These are phyloP conservation scores for Setomelanomma holmii DNA, from an alignment of 2,329 filamentous ascomycete species.

Conservation along the genomic window DNA sequence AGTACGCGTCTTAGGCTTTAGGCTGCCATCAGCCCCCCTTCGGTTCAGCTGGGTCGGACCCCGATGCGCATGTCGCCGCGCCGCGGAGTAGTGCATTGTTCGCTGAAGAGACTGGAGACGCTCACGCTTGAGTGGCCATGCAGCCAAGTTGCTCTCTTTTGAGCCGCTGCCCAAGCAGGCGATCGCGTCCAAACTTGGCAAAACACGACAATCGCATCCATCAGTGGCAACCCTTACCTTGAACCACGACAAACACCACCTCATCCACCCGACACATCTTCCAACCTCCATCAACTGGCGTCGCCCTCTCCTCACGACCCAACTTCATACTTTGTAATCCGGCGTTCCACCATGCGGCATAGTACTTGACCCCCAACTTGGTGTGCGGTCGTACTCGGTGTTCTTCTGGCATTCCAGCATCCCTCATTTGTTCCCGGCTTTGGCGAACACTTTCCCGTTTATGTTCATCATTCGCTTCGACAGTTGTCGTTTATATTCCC, in stretches of 20 bases:
- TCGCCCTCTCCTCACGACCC: not conserved
- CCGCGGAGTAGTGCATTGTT: conserved; percentile 18
- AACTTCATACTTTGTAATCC: not conserved
- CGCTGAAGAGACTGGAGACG: not conserved
- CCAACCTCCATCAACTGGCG: not conserved
- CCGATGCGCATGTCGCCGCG: conserved; percentile 31
- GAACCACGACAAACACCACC: not conserved
- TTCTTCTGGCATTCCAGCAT: not conserved
- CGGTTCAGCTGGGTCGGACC: not conserved
- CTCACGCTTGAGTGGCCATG: not conserved
- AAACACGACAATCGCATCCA: too few relatives aligned
- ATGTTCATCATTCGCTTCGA: conserved; percentile 1
- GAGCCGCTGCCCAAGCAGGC: too few relatives aligned
- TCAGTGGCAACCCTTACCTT: too few relatives aligned
- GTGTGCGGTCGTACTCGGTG: conserved; percentile 3
- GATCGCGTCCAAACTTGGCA: too few relatives aligned
- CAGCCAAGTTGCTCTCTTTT: too few relatives aligned
- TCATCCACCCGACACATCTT: not conserved
- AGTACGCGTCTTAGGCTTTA: not conserved
- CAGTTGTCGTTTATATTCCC: conserved; percentile 1
- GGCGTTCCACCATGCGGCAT: conserved; percentile 3
- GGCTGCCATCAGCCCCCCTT: conserved; percentile 8
- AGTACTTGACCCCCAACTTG: not conserved
- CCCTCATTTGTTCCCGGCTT: too few relatives aligned
- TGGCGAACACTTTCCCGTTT: not conserved